A percentile compares a stretch with the other conserved stretches of the same genome.
Conservation (phyloP, 257 asterid species). For the Sherardia arvensis region DNA sequence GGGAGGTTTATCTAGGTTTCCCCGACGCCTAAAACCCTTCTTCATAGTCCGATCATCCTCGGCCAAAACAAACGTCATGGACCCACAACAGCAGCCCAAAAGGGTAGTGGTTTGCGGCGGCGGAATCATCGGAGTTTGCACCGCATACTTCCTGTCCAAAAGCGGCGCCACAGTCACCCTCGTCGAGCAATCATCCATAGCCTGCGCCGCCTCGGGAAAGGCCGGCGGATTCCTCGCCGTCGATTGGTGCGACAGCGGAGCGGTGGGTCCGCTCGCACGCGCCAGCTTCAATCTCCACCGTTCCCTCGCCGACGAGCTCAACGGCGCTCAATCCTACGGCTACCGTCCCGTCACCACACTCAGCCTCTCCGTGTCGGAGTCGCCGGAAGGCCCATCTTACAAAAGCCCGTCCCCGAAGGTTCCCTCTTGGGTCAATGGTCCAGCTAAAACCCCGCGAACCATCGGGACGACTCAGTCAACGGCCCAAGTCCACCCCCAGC, state of each 20-base stretch:
- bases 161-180: slow-evolving; percentile 68
- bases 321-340: slow-evolving; percentile 66
- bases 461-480: slow-evolving; percentile 70
- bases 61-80: slow-evolving; percentile 31
- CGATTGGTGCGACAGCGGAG: slow-evolving; percentile 81
- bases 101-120: slow-evolving; percentile 90
- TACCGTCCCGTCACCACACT: slow-evolving; percentile 73
- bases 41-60: slow-evolving; percentile 24
- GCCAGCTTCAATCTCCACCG: slow-evolving; percentile 93
- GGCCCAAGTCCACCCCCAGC: slow-evolving; percentile 84
- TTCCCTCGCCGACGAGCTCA: slow-evolving; percentile 59
- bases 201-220: slow-evolving; percentile 89
- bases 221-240: slow-evolving; percentile 91
- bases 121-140: slow-evolving; percentile 87
- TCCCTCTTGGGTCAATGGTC: slow-evolving; percentile 76
- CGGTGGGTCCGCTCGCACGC: slow-evolving; percentile 65
- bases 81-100: slow-evolving; percentile 23
- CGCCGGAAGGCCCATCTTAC: slow-evolving; percentile 11
- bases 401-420: slow-evolving; percentile 20
- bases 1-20: not conserved
- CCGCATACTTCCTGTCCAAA: slow-evolving; percentile 73
- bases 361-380: slow-evolving; percentile 46
- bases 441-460: slow-evolving; percentile 45
- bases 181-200: slow-evolving; percentile 73
- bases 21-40: slow-evolving; percentile 11